Evolutionary conservation across 345 rosid genomes (phyloP).

Genomic region (Eucalyptus cloeziana): DNA sequence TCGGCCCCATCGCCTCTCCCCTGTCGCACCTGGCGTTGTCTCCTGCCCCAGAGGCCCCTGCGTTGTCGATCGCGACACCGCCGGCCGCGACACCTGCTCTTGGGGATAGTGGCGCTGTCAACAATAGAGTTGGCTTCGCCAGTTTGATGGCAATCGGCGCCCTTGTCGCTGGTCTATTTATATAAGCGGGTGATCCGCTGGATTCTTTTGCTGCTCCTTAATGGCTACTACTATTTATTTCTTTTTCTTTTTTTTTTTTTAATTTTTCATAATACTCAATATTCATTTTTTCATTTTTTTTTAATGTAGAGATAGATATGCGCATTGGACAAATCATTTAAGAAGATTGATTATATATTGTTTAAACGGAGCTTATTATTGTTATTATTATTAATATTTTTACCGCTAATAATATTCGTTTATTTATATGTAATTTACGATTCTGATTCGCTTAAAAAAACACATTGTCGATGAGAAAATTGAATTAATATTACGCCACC

Average conservation of each 20-base stretch:
- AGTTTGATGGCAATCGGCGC: background rate
- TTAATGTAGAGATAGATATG: too few relatives aligned
- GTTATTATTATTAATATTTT: too few relatives aligned
- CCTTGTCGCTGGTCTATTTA: background rate
- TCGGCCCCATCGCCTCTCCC: background rate
- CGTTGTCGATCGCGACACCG: background rate
- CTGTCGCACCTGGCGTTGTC: background rate
- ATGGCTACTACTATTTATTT: background rate
- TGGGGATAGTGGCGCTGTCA: background rate
- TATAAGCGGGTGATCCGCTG: background rate
- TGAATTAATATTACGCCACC: rapidly evolving
- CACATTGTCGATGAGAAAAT: rapidly evolving
- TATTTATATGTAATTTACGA: background rate
- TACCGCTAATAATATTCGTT: too few relatives aligned
- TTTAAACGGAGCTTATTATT: background rate
- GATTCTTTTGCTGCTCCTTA: background rate
- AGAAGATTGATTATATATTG: background rate
- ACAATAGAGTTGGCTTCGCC: background rate
- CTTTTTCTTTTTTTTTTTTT: background rate
- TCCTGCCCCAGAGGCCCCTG: background rate
- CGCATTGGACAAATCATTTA: too few relatives aligned
- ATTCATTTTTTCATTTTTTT: background rate
- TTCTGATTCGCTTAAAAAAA: background rate
- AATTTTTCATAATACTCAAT: background rate
- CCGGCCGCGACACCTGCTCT: background rate